Conservation (phyloP, 441 rosid genomes). For the Pelargonium fulgidum region DNA sequence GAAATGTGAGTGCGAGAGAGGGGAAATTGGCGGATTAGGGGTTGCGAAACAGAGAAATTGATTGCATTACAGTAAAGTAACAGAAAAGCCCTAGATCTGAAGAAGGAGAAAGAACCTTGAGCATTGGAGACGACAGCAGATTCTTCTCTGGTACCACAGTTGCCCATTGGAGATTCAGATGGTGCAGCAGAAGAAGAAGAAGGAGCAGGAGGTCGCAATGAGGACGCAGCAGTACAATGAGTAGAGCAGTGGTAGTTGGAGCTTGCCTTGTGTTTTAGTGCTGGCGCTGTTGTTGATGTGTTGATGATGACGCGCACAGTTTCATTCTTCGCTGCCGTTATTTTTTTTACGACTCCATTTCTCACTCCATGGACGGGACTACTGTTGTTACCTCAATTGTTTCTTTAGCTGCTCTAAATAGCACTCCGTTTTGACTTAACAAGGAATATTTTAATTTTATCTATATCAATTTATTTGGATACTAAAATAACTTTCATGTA, state of each 20-base stretch:
- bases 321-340: background rate
- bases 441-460: too few relatives aligned
- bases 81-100: constrained; percentile 26
- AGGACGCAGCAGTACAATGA: background rate
- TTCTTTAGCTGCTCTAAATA: too few relatives aligned
- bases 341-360: background rate
- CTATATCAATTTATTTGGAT: too few relatives aligned
- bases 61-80: background rate
- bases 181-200: background rate
- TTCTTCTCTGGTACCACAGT: constrained; percentile 95
- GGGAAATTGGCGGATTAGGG: background rate
- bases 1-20: background rate
- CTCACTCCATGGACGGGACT: too few relatives aligned
- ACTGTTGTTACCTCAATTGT: too few relatives aligned
- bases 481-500: too few relatives aligned
- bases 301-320: background rate
- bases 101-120: constrained; percentile 51
- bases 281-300: constrained; percentile 4
- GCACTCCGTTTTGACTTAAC: too few relatives aligned
- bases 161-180: constrained; percentile 47
- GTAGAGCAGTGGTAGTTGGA: background rate
- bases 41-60: background rate
- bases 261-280: constrained; percentile 9
- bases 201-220: background rate
- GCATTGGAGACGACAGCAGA: constrained; percentile 76